Conservation (phyloP, 352 stramenopile genomes). For the Globisporangium splendens region DNA sequence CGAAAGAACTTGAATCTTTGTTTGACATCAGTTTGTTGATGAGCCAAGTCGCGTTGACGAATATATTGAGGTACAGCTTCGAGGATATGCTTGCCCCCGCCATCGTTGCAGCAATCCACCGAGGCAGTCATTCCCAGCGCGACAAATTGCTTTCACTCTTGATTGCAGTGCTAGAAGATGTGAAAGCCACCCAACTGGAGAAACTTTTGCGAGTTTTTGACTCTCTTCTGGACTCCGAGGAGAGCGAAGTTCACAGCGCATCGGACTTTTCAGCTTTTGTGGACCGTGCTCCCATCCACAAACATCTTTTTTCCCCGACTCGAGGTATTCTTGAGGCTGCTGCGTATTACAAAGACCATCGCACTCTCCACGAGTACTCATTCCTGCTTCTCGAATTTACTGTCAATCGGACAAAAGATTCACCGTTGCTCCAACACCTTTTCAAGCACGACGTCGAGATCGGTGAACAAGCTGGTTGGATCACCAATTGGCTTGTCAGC, state of each 20-base stretch:
- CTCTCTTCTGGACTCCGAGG: constrained; percentile 31
- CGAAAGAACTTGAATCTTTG: neutral
- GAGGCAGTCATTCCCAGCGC: constrained; percentile 16
- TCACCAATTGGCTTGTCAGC: constrained; percentile 39
- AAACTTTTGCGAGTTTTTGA: constrained; percentile 41
- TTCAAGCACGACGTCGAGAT: constrained; percentile 34
- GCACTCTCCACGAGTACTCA: constrained; percentile 37
- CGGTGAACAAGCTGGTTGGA: constrained; percentile 33
- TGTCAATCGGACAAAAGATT: constrained; percentile 24
- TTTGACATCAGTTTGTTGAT: constrained; percentile 40
- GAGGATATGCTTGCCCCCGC: constrained; percentile 25
- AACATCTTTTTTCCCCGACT: constrained; percentile 53
- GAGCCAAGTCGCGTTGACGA: constrained; percentile 42
- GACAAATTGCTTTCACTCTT: constrained; percentile 53
- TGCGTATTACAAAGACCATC: constrained; percentile 59
- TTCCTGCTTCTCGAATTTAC: constrained; percentile 56
- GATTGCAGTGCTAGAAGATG: constrained; percentile 58
- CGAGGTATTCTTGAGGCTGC: constrained; percentile 55
- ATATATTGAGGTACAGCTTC: constrained; percentile 35
- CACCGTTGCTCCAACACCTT: constrained; percentile 30
- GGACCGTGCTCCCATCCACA: constrained; percentile 22
- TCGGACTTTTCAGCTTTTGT: neutral
- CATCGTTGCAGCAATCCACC: constrained; percentile 13
- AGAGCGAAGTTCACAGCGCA: neutral
- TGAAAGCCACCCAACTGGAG: constrained; percentile 45